Evolutionary conservation across 805 yeast species (phyloP), one percentile per base, ranked within the genome.

Genomic region (Lachancea waltii): DNA sequence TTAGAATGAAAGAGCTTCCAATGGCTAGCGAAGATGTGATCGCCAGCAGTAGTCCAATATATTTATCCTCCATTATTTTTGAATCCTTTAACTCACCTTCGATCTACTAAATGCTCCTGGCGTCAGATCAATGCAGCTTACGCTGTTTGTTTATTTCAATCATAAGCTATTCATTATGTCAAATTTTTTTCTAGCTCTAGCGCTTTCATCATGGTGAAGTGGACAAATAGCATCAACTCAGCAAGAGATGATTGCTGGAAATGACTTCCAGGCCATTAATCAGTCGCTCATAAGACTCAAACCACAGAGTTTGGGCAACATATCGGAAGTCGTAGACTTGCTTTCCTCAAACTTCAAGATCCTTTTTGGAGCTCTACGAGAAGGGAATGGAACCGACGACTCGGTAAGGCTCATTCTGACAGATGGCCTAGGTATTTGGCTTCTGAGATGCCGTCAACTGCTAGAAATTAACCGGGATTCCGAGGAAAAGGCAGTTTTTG

Each of bases 1-100:
- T 86, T 57, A 86, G 78, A 49, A 86, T 87, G 61, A 86, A 87
- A 2, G 92, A 84, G 7, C 89, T 78, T 16, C 96, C 96, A 43
- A 86, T 86, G 23, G 95, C 95, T 51, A 86, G 65, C 15, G 95
- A 85, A 33, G 90, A 80, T 46, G 86, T 73, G 62, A 86, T 79
- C 40, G 96, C 96, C 49, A 86, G 72, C 10, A 86, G 89, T 43
- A 86, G 73, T 15, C 96, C 96, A 44, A 86, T 82, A 57, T 84
- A 86, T 59, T 87, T 86, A 46, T 86, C 95, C 51, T 85, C 94
- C 55, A 82, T 45, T 19, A n/a, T 28, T n/a, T n/a, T n/a, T n/a
- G n/a, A n/a, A n/a, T n/a, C n/a, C n/a, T n/a, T n/a, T n/a, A n/a
- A n/a, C n/a, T n/a, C n/a, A n/a, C n/a, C n/a, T n/a, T n/a, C n/a